Evolutionary conservation across 2,329 filamentous ascomycete genomes (phyloP).

Genomic region (Elsinoe fawcettii): DNA sequence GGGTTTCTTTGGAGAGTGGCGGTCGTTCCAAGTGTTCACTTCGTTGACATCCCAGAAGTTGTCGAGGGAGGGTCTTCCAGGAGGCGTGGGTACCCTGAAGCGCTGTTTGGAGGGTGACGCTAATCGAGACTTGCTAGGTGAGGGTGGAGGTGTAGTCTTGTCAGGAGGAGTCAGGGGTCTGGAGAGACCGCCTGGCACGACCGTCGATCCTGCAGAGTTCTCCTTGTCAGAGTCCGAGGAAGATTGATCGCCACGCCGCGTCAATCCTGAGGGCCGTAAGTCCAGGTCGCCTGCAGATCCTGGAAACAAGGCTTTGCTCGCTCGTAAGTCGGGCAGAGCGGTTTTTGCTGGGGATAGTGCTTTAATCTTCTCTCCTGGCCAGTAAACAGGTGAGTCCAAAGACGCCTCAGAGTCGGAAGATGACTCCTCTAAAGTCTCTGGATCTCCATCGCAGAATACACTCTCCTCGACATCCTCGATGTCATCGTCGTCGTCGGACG

Average conservation of each 20-base stretch:
- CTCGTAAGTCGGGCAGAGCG: not conserved
- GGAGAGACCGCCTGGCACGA: not conserved
- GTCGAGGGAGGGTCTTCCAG: conserved; percentile 48
- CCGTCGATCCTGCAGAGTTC: conserved; percentile 20
- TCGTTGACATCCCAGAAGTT: conserved; percentile 53
- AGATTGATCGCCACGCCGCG: not conserved
- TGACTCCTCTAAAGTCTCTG: not conserved
- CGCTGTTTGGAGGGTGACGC: conserved; percentile 43
- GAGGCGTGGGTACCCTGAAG: conserved; percentile 45
- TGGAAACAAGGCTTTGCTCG: not conserved
- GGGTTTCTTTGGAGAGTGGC: conserved; percentile 48
- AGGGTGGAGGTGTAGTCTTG: conserved; percentile 34
- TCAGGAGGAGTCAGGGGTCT: not conserved
- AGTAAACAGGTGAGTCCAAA: not conserved
- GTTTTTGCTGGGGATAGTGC: not conserved
- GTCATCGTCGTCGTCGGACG: conserved; percentile 20
- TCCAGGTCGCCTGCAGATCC: not conserved
- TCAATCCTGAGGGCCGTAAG: too few relatives aligned
- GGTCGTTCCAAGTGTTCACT: conserved; percentile 57
- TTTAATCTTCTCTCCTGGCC: conserved; percentile 4
- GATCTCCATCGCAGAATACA: conserved; percentile 26
- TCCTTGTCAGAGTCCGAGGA: conserved; percentile 26
- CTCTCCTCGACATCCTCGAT: conserved; percentile 28
- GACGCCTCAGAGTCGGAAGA: not conserved
- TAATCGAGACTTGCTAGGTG: conserved; percentile 36